These are phyloP conservation scores for Oligophagozyma castellii DNA, from an alignment of 1,139 yeast species.

Conservation along the genomic window DNA sequence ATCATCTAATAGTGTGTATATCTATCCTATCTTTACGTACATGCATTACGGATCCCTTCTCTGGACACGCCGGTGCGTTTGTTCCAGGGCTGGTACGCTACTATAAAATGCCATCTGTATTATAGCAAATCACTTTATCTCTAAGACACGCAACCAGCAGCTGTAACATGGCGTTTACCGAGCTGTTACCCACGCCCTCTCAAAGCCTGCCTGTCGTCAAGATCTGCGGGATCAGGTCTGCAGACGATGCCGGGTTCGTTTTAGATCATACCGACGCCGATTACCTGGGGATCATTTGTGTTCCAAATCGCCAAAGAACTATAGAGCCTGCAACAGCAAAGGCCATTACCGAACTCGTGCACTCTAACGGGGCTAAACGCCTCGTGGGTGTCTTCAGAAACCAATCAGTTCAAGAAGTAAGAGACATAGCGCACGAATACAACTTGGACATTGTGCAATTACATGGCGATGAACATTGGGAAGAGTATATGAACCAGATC, in stretches of 20 bases:
- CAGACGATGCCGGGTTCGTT: conserved; percentile 58
- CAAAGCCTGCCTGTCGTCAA: conserved; percentile 30
- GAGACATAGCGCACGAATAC: conserved; percentile 32
- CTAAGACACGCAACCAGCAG: too few relatives aligned
- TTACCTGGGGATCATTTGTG: conserved; percentile 72
- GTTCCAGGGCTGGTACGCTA: too few relatives aligned
- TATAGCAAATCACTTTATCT: too few relatives aligned
- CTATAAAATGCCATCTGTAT: too few relatives aligned
- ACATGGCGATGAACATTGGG: conserved; percentile 71
- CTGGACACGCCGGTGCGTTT: too few relatives aligned
- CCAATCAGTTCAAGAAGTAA: conserved; percentile 55
- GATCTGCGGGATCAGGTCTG: conserved; percentile 67
- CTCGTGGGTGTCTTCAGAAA: conserved; percentile 87
- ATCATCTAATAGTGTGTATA: too few relatives aligned
- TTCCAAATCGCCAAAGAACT: conserved; percentile 69
- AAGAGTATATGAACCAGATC: conserved; percentile 31
- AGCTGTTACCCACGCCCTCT: too few relatives aligned
- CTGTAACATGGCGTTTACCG: too few relatives aligned
- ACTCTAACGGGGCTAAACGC: conserved; percentile 5
- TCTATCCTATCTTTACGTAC: too few relatives aligned
- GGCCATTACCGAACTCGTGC: conserved; percentile 33
- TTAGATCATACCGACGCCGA: conserved; percentile 52
- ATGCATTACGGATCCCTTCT: too few relatives aligned
- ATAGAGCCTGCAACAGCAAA: conserved; percentile 41
- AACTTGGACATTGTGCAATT: conserved; percentile 69